Base-by-base conservation (phyloP, 768 basidiomycete species). In the Strobilomyces dryophilus region DNA sequence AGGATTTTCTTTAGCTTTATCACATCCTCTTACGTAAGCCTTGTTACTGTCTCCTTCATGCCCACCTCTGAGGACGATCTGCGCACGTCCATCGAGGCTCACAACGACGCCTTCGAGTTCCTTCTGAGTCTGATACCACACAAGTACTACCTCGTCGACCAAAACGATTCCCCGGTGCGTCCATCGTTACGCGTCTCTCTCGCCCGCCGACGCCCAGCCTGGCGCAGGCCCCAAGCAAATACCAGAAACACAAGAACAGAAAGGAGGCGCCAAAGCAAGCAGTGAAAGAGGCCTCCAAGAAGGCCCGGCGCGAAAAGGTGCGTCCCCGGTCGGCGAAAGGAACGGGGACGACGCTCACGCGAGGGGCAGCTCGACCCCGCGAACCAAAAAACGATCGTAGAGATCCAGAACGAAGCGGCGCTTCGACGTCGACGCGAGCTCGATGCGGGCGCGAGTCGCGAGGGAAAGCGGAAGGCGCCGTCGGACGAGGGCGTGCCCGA, bases 291-390 rank as follows among this genome's bases (percentile, higher is more conserved):
- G 89, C 85, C 1, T 83, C 89, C 11, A 92, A 88, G 71, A 93
- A 92, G 62, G 92, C 92, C 0, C 91, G 87, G 67, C 79, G 84
- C 40, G 89, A 89, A 51, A 95, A 94, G 80, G 94, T 90, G 36
- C 29, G 48, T 11, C 21, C 2, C 2, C 2, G 7, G 5, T 6
- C 29, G 7, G 5, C 3, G 9, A 6, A 6, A 9, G 7, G 29
- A 29, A 29, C 29, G 6, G 7, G n/a, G 29, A 9, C 29, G 29
- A 24, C 24, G 29, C 29, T 29, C 29, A 29, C 29, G 7, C 29
- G 29, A 6, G 3, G 9, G 27, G 21, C 18, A 98, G 94, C 88
- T 97, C 61, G 93, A 98, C 69, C 95, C 95, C 1, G 86, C 84
- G 7, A 94, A 95, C 71, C 79, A 94, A 64, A 91, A 90, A 63